Evolutionary conservation across 768 basidiomycete genomes (phyloP), one percentile per base, ranked within the genome.

Genomic region (Mycena chlorophos): DNA sequence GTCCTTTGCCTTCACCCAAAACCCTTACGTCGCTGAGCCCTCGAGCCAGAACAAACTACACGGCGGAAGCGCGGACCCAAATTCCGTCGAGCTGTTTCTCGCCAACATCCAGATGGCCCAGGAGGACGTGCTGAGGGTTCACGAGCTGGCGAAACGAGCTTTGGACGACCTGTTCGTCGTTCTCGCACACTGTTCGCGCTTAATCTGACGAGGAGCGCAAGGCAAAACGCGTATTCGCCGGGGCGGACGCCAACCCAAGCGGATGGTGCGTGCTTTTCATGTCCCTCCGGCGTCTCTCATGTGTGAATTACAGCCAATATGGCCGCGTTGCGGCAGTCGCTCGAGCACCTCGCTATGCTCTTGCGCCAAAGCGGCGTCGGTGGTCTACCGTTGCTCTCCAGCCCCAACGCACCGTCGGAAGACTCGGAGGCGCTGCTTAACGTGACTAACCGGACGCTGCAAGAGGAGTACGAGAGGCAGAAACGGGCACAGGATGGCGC

Each of bases 361-460:
- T 70, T 88, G 57, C 75, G 79, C 2, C 75, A 81, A 49, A 78
- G 81, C 0, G 87, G 87, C n/a, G 78, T 88, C 17, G 88, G 87
- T 2, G 86, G 83, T 1, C 75, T 86, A 43, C 86, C 87, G 1
- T 59, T 85, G 10, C 67, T 80, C 4, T 70, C 72, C 1, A n/a
- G 58, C 61, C 37, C 20, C 29, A 52, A 37, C 52, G 53, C 66
- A 16, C 58, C 68, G 0, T 63, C 72, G 14, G 81, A 76, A 1
- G 74, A 69, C 0, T 83, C 84, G 62, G 74, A 78, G 6, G 71
- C 79, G 54, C 66, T 85, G 23, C 64, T 83, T 10, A 63, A 66
- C 3, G 73, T 78, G 25, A 76, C 74, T 25, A 71, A 73, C 0
- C 70, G 68, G 2, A 70, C 73, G 1, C 75, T 84, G 5, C 73